Percentiles rank a stretch among this genome's conserved stretches.
Evolutionary conservation across 139 green algal genomes (phyloP).

Genomic region (Coelastrella sp.): DNA sequence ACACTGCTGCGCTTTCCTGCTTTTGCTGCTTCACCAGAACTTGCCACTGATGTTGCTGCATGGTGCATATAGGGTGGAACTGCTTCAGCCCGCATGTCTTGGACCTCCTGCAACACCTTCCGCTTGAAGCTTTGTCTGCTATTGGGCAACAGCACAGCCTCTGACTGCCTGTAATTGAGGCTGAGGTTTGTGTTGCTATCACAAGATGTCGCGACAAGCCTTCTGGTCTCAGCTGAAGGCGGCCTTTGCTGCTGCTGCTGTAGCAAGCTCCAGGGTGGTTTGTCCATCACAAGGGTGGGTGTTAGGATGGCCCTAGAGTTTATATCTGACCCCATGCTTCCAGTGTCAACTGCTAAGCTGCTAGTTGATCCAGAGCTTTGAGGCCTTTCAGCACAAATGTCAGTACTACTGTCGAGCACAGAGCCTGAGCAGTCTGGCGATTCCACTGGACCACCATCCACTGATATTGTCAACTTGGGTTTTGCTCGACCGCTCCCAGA

Average conservation of each 20-base stretch:
- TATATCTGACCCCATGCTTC: not conserved
- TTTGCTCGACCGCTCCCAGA: no score
- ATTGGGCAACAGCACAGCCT: not conserved
- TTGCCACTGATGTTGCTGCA: no score
- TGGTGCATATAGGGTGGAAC: not conserved
- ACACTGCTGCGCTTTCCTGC: no score
- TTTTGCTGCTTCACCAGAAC: not conserved
- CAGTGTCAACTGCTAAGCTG: not conserved
- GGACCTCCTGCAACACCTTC: slow-evolving; percentile 23
- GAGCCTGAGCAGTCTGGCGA: no score
- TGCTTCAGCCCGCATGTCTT: not conserved
- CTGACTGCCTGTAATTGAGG: not conserved
- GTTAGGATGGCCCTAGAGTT: not conserved
- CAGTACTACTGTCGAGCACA: no score
- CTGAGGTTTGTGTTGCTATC: no score
- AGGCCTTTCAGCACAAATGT: no score
- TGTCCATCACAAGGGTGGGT: slow-evolving; percentile 29
- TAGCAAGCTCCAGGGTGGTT: not conserved
- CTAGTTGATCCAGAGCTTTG: no score
- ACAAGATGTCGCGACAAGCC: no score
- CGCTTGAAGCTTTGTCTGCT: slow-evolving; percentile 7
- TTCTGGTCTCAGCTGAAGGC: not conserved
- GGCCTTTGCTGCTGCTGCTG: not conserved
- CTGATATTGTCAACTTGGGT: slow-evolving; percentile 13
- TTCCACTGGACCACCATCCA: not conserved